Evolutionary conservation across 2,329 filamentous ascomycete species (phyloP), one percentile per base, ranked within the genome.

Genomic region (Colletotrichum sp.): DNA sequence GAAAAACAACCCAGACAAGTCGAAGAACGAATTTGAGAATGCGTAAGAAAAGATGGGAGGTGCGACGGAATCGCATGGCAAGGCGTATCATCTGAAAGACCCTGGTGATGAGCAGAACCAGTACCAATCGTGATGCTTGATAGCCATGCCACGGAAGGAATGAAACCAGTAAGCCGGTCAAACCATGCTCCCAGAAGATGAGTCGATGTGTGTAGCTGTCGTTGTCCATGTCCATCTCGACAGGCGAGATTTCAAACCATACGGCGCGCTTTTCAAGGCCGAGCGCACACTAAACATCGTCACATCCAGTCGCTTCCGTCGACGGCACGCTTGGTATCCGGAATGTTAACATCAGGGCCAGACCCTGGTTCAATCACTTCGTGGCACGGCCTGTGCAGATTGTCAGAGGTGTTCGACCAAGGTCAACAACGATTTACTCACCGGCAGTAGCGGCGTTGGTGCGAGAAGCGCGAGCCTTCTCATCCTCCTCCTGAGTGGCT

Each of bases 261-360:
- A 87, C 80, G 85, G 85, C 76, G 87, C 89, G 89, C 92, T 92
- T 88, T 93, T 94, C 83, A 93, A 94, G 90, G 93, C 92, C 89
- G 94, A 95, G 90, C 93, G 94, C 90, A 95, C 93, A 93, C 94
- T 95, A 92, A 79, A 85, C 93, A 94, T 91, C 93, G 93, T 91
- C 95, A 98, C 96, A 98, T 98, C 94, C 95, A 94, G 89, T 95
- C 94, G 90, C 93, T 95, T 88, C 93, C 93, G 85, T 93, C 93
- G 83, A 94, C 91, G 87, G 92, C 93, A 87, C 93, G 92, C 89
- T 90, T 93, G 86, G 93, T 93, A 83, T 94, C 93, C 80, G 92
- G 92, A 85, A 91, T 92, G 84, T 95, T 92, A 81, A 91, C 89
- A 79, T 87, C 87, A 81, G 87, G 87, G 81, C 88, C 89, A 84